Base-by-base conservation (phyloP, 2,329 filamentous ascomycete genomes). In the Microsporum canis region DNA sequence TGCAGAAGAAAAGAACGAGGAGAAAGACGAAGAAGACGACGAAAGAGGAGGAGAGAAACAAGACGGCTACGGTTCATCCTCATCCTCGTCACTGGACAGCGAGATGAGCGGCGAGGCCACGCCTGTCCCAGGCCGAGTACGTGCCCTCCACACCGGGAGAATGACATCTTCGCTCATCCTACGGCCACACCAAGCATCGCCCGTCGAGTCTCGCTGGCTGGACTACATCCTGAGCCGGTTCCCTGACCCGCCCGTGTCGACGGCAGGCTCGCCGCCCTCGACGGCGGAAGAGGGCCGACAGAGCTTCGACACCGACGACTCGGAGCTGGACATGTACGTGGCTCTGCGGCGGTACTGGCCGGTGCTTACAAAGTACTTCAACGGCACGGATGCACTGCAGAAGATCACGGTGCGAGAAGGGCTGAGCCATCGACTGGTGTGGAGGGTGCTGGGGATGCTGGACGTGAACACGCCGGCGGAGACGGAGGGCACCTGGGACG, bases 321-420 rank as follows among this genome's bases (percentile, higher is more conserved):
- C 66, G 5, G 71, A 65, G 31, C 43, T 27, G 8, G 64, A 64
- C 23, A 17, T 60, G 34, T 36, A 55, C 31, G 56, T 14, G 5
- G 61, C 63, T 0, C 66, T 88, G 12, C 79, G 83, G 47, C 81
- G 84, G 61, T 81, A 83, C 56, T 95, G 91, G 88, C 82, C 84
- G 1, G 78, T 81, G 51, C 84, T 96, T 67, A 82, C 86, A 68
- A 89, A 88, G 72, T 94, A 96, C 73, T 89, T 97, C 67, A 91
- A 97, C 71, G 94, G 94, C 0, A 82, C 81, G 61, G 86, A 88
- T 69, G 85, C 91, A 1, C 79, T 97, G 63, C 94, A 99, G 76
- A 86, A 91, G 67, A 88, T 99, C 65, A 84, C 88, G 0, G 77
- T 94, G n/a, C 82, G 87, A 61, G 90, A 96, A 75, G 88, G 88